Evolutionary conservation across 1,284 basidiomycete species (phyloP).

Genomic region (Apiotrichum sp.): DNA sequence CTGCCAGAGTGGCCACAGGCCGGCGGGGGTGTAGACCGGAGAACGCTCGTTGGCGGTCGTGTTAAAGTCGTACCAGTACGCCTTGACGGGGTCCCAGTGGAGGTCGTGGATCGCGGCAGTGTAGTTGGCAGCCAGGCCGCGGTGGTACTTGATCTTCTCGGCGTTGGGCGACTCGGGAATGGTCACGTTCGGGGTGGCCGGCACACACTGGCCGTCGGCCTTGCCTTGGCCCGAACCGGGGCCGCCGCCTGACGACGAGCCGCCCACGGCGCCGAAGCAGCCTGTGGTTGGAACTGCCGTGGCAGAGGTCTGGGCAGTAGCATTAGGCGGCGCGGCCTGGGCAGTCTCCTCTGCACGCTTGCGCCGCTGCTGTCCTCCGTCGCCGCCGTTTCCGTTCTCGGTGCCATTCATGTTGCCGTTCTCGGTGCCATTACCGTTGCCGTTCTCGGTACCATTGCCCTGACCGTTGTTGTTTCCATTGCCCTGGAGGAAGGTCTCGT

Average conservation of each 20-base stretch:
- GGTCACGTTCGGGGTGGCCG: background rate
- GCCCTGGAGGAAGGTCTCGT: constrained; percentile 3
- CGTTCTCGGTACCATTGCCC: no score
- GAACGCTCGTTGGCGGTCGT: constrained; percentile 60
- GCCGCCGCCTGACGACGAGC: background rate
- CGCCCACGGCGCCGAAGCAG: background rate
- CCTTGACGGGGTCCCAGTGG: constrained; percentile 71
- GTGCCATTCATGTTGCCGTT: no score
- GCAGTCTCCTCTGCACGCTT: no score
- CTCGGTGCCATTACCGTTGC: no score
- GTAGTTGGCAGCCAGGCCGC: constrained; percentile 55
- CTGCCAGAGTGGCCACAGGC: constrained; percentile 81
- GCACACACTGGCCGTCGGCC: background rate
- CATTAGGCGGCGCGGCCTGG: no score
- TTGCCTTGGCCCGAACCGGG: background rate
- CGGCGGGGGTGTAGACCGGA: constrained; percentile 61
- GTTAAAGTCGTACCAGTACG: constrained; percentile 72
- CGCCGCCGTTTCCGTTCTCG: no score
- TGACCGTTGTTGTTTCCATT: background rate
- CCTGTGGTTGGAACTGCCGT: background rate
- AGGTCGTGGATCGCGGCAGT: constrained; percentile 72
- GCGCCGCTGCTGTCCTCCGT: no score
- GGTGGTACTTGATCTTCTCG: constrained; percentile 52
- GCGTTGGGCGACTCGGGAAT: constrained; percentile 1
- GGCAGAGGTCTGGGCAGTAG: background rate